These are phyloP conservation scores for Saturnispora dispora DNA, from an alignment of 805 yeast genomes.

Conservation along the genomic window DNA sequence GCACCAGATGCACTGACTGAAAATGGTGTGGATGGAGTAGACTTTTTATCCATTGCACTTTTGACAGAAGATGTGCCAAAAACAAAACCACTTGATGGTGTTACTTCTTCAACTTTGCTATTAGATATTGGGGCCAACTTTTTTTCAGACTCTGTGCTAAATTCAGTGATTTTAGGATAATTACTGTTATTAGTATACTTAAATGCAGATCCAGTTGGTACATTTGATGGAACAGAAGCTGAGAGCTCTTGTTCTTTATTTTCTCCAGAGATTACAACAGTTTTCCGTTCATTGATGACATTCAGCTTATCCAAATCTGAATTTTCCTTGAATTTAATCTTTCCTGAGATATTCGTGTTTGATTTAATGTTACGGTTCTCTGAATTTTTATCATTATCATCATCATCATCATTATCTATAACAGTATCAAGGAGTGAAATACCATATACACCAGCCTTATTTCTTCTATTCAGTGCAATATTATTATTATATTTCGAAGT, in stretches of 20 bases:
- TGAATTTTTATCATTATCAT: constrained; percentile 8
- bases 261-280: constrained; percentile 1
- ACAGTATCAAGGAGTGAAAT: constrained; percentile 13
- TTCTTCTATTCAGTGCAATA: constrained; percentile 19
- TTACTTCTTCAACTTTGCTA: neutral
- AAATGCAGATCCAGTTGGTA: neutral
- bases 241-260: neutral
- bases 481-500: neutral
- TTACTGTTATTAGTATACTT: neutral
- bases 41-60: neutral
- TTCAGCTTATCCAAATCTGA: constrained; percentile 9
- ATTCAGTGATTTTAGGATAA: neutral
- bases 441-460: constrained; percentile 21
- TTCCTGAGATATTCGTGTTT: constrained; percentile 13
- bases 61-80: constrained; percentile 8
- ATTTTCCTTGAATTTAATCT: constrained; percentile 20
- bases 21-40: neutral
- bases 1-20: neutral
- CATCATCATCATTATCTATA: constrained; percentile 16
- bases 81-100: constrained; percentile 10
- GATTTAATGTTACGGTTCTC: constrained; percentile 2
- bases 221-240: neutral
- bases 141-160: neutral
- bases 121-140: neutral
- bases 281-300: constrained; percentile 11